Evolutionary conservation across 805 yeast genomes (phyloP), one percentile per base, ranked within the genome.

Genomic region (Candida hungchunana): DNA sequence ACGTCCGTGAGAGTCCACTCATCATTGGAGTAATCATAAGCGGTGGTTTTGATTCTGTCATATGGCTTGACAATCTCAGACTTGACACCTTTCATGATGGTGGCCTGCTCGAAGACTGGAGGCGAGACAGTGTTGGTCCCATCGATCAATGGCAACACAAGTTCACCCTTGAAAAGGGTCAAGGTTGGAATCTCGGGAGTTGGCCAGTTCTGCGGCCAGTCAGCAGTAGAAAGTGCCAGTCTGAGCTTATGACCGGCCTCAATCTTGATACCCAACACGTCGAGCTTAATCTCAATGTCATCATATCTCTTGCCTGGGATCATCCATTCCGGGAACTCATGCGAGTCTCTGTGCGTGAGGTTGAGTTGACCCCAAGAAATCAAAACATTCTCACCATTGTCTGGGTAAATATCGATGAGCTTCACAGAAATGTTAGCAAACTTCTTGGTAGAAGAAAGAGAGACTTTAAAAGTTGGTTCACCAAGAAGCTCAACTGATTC

Each of bases 171-270:
- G 40, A 46, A 47, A 20, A 67, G 33, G 5, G 57, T 58, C 26
- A 67, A 42, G 2, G 55, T 58, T 34, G 71, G 67, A 6, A 58
- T 63, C 44, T 63, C 67, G 5, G 69, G 58, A 0, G 62, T 50
- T 19, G 74, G 73, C 73, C 73, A 69, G 22, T 58, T 57, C 36
- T 65, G 69, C 9, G 73, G 73, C 73, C 74, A 69, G 41, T 68
- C 73, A 22, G 67, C 57, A 1, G 73, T 58, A 7, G 72, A 66
- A 29, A 69, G 53, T 0, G 69, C 66, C 10, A 68, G 46, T 42
- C 66, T 55, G 16, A 69, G 37, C 29, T 47, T 57, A 41, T 69
- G 72, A 8, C 69, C 71, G 31, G 53, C 51, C 8, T 39, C 50
- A 10, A 59, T 39, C 23, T 58, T 58, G 32, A 61, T 50, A 26